Percentiles rank a stretch among this genome's conserved stretches.
Evolutionary conservation across 495 filamentous ascomycete genomes (phyloP).

Genomic region (Penicillium mononematosum): DNA sequence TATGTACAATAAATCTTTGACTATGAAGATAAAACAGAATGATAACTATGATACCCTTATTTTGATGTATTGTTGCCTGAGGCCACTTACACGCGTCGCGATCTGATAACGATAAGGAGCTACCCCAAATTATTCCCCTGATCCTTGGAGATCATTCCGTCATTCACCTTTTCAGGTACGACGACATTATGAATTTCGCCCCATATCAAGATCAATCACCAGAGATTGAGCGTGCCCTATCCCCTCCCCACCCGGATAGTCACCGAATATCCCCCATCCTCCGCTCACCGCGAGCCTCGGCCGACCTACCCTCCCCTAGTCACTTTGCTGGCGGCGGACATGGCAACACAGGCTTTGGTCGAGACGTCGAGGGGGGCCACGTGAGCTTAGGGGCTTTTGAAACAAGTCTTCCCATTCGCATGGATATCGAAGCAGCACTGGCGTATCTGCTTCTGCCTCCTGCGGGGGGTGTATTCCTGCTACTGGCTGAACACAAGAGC

Average conservation of each 20-base stretch:
- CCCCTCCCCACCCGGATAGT: slow-evolving; percentile 54
- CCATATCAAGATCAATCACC: slow-evolving; percentile 90
- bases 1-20: slow-evolving; percentile 15
- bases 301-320: slow-evolving; percentile 43
- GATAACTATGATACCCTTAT: slow-evolving; percentile 25
- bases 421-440: slow-evolving; percentile 86
- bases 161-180: slow-evolving; percentile 8
- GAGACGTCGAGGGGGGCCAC: slow-evolving; percentile 51
- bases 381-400: slow-evolving; percentile 75
- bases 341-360: slow-evolving; percentile 37
- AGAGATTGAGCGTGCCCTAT: slow-evolving; percentile 70
- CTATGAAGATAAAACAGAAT: slow-evolving; percentile 15
- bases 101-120: slow-evolving; percentile 30
- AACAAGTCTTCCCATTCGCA: slow-evolving; percentile 73
- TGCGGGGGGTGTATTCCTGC: slow-evolving; percentile 76
- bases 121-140: slow-evolving; percentile 14
- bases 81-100: slow-evolving; percentile 17
- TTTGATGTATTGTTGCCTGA: slow-evolving; percentile 20
- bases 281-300: slow-evolving; percentile 40
- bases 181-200: slow-evolving; percentile 77
- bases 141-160: not conserved
- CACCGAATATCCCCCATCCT: slow-evolving; percentile 48
- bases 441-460: slow-evolving; percentile 88
- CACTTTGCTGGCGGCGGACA: slow-evolving; percentile 38
- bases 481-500: slow-evolving; percentile 88